Percentiles rank a stretch among this genome's conserved stretches.
Conservation (phyloP, 2,329 filamentous ascomycete genomes). For the Xylariaceae sp. region DNA sequence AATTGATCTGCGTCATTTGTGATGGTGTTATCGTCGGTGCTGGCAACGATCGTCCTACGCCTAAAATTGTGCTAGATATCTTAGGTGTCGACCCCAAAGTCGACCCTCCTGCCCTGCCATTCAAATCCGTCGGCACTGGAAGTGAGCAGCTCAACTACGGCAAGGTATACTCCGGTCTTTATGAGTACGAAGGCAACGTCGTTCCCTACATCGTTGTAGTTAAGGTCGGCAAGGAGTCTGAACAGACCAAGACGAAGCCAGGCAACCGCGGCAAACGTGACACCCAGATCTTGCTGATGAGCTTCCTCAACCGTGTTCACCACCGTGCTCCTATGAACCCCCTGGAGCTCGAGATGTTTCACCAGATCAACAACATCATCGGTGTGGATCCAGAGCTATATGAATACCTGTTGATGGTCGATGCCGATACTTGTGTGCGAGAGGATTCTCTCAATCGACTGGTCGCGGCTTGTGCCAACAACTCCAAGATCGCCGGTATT, state of each 20-base stretch:
- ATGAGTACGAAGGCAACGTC: slow-evolving; percentile 95
- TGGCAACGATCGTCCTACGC: slow-evolving; percentile 93
- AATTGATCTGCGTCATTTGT: slow-evolving; percentile 92
- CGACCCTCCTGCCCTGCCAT: slow-evolving; percentile 87
- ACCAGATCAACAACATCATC: slow-evolving; percentile 99
- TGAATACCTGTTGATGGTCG: slow-evolving; percentile 95
- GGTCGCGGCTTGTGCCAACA: slow-evolving; percentile 86
- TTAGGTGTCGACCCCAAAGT: slow-evolving; percentile 95
- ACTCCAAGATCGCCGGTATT: slow-evolving; percentile 93
- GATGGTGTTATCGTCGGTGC: slow-evolving; percentile 95
- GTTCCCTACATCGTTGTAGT: slow-evolving; percentile 94
- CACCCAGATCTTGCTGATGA: slow-evolving; percentile 91
- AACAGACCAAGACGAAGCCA: slow-evolving; percentile 84
- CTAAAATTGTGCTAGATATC: slow-evolving; percentile 96
- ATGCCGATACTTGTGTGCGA: slow-evolving; percentile 90
- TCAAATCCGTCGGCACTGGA: slow-evolving; percentile 85
- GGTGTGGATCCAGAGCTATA: slow-evolving; percentile 96
- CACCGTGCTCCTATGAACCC: slow-evolving; percentile 92
- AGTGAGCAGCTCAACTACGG: slow-evolving; percentile 95
- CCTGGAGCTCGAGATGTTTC: slow-evolving; percentile 95
- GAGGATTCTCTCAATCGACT: slow-evolving; percentile 90
- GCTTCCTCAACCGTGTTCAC: slow-evolving; percentile 96
- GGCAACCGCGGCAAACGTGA: slow-evolving; percentile 98
- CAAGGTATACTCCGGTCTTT: slow-evolving; percentile 96
- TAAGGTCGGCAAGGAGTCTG: slow-evolving; percentile 95